Conservation (phyloP, 306 rosid species). For the Glycine soja region DNA sequence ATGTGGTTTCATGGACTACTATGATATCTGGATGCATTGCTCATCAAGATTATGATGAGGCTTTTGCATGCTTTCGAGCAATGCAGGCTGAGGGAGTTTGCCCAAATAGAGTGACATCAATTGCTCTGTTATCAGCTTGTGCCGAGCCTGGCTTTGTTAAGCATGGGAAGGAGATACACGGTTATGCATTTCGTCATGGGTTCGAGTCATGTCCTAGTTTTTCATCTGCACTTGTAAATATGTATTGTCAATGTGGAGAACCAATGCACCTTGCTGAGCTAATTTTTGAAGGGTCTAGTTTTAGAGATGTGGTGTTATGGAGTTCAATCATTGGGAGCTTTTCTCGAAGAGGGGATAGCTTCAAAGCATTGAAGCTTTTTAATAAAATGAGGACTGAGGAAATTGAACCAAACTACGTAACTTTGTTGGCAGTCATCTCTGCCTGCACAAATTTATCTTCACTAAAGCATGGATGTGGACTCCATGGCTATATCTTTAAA, state of each 20-base stretch:
- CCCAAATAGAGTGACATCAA: conserved; percentile 67
- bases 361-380: conserved; percentile 62
- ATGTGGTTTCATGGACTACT: conserved; percentile 80
- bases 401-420: conserved; percentile 64
- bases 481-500: conserved; percentile 62
- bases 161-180: conserved; percentile 70
- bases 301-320: conserved; percentile 76
- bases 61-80: conserved; percentile 56
- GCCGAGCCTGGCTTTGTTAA: conserved; percentile 50
- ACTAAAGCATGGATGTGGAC: conserved; percentile 51
- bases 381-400: conserved; percentile 60
- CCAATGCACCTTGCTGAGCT: conserved; percentile 54
- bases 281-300: conserved; percentile 56
- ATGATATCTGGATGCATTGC: conserved; percentile 64
- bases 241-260: conserved; percentile 58
- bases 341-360: conserved; percentile 56
- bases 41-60: conserved; percentile 48
- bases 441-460: conserved; percentile 63
- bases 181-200: conserved; percentile 59
- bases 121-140: conserved; percentile 65
- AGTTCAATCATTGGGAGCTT: conserved; percentile 64
- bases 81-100: conserved; percentile 63
- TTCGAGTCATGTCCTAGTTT: conserved; percentile 59
- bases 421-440: conserved; percentile 65
- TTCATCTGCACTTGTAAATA: conserved; percentile 66